These are phyloP conservation scores for Xanthoconium stramineum DNA, from an alignment of 768 basidiomycete species.

Conservation along the genomic window DNA sequence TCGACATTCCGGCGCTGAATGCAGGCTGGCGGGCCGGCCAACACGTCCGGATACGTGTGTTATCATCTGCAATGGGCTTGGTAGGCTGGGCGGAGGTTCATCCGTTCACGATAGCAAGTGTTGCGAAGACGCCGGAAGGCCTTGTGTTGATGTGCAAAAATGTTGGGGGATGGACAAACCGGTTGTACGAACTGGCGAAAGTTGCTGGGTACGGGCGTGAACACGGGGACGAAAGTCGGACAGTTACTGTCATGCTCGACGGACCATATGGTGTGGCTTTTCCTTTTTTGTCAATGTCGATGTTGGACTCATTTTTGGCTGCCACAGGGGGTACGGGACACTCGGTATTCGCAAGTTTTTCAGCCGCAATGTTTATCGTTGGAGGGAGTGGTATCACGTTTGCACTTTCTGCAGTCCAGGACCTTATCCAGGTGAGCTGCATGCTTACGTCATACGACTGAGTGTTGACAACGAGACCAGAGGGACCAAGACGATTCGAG, in stretches of 20 bases:
- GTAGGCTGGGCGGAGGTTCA: constrained; percentile 44
- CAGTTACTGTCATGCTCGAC: constrained; percentile 44
- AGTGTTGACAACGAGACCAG: constrained; percentile 10
- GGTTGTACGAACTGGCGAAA: constrained; percentile 40
- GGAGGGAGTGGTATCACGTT: constrained; percentile 65
- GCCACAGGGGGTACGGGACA: constrained; percentile 41
- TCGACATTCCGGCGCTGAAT: constrained; percentile 43
- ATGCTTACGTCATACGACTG: background rate
- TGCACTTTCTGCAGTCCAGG: constrained; percentile 47
- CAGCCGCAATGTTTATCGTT: constrained; percentile 51
- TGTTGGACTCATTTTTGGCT: constrained; percentile 2
- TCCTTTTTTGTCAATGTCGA: background rate
- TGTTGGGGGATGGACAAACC: constrained; percentile 48
- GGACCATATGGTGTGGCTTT: constrained; percentile 47
- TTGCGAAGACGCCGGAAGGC: constrained; percentile 40
- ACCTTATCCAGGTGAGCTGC: constrained; percentile 42
- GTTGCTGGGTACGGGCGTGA: constrained; percentile 34
- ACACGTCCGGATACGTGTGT: constrained; percentile 52
- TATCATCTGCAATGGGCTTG: constrained; percentile 39
- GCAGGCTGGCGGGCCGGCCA: constrained; percentile 60
- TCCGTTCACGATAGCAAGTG: constrained; percentile 51
- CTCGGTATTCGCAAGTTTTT: constrained; percentile 46
- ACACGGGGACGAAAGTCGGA: constrained; percentile 19
- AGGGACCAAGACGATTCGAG: constrained; percentile 31
- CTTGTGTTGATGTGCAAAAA: constrained; percentile 51